phyloP scores from a whole-genome alignment of 495 filamentous ascomycete genomes.

The Clohesyomyces aquaticus region DNA sequence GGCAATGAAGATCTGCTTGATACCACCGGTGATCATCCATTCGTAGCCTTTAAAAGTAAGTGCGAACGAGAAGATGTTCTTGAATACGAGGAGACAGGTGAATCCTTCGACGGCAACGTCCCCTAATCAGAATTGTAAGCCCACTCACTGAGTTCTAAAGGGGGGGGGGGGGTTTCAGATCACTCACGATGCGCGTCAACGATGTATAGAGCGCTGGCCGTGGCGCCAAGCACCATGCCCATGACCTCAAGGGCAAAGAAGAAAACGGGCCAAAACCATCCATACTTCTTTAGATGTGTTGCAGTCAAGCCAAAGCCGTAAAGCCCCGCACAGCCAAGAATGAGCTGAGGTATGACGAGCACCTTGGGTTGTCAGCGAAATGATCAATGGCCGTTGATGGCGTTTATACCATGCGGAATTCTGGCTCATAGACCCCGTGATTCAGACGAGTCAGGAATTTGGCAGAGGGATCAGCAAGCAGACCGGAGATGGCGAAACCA shows the following conservation, averaged over 20 bases:
- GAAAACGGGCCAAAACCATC: slow-evolving; percentile 72
- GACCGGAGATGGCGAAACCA: slow-evolving; percentile 75
- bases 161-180: background rate
- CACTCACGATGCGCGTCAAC: slow-evolving; percentile 88
- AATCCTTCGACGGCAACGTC: slow-evolving; percentile 89
- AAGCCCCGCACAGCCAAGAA: slow-evolving; percentile 77
- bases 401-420: slow-evolving; percentile 83
- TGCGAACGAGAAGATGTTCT: slow-evolving; percentile 87
- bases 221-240: slow-evolving; percentile 90
- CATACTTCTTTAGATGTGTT: slow-evolving; percentile 61
- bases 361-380: too few relatives aligned
- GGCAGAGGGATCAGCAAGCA: slow-evolving; percentile 73
- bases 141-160: background rate
- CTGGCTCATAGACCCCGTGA: slow-evolving; percentile 83
- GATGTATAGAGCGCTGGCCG: slow-evolving; percentile 84
- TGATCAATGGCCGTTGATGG: too few relatives aligned
- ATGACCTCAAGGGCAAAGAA: slow-evolving; percentile 71
- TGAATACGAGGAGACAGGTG: slow-evolving; percentile 88
- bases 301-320: slow-evolving; percentile 81
- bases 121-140: slow-evolving; percentile 51
- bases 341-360: slow-evolving; percentile 76
- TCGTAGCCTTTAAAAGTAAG: slow-evolving; percentile 81
- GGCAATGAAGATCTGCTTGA: slow-evolving; percentile 67
- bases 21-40: slow-evolving; percentile 67
- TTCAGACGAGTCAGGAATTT: slow-evolving; percentile 72